Base-by-base conservation (phyloP, 1,139 yeast genomes). In the Yamadazyma triangularis region DNA sequence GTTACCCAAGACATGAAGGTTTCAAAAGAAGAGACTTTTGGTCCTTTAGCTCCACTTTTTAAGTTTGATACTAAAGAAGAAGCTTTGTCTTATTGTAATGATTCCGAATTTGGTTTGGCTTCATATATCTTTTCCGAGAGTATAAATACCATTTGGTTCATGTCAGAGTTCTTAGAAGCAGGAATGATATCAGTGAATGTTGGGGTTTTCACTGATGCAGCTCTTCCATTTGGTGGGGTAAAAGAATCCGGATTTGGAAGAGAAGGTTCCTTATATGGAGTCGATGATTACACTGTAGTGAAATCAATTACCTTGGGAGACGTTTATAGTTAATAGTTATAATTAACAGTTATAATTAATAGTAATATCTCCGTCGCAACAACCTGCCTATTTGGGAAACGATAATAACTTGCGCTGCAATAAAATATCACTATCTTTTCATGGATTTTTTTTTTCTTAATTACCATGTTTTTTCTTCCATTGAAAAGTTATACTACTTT, bases 101-200 rank as follows among this genome's bases (percentile, higher is more conserved):
- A 59, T 35, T 56, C 71, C 13, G 62, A 60, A 9, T 63, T 50
- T 31, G 74, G 74, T 10, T 64, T 68, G 45, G 70, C 73, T 6
- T 64, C 71, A 2, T 67, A 67, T 47, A 53, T 68, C 8, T 67
- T 57, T 45, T 51, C 70, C 4, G 62, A 60, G 37, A 60, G 51
- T 36, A 58, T 82, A 35, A 63, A 73, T 39, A 79, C 79, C 25
- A 64, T 82, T 11, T 75, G 79, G 64, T 66, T 73, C 23, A 56
- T 64, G 46, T 58, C 66, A 10, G 70, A 64, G 41, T 56, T 45
- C 24, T 51, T 68, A 39, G 69, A 68, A 39, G 56, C 59, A 11
- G 74, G 74, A 15, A 68, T 68, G 73, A 64, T 68, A 11, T 59
- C 70, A 21, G 70, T 64, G 4, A 68, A 68, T 41, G 65, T 71